Percentiles rank a stretch among this genome's conserved stretches.
phyloP scores from a whole-genome alignment of 2,329 filamentous ascomycete species.

The Dactylellina drechsleri region DNA sequence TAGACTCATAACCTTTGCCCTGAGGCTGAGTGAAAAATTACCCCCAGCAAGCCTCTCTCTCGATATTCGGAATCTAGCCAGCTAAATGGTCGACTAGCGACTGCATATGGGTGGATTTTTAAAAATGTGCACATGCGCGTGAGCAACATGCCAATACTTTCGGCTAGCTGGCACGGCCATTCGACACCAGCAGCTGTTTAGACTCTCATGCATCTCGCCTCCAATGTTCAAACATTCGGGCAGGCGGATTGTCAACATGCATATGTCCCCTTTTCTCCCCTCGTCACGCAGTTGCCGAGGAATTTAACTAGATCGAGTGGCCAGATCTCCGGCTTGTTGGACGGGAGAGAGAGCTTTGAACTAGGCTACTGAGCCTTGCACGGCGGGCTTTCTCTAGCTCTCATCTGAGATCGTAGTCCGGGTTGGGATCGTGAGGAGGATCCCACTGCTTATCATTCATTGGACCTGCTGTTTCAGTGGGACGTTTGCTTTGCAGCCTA shows the following conservation, averaged over 20 bases:
- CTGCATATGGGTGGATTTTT: no score
- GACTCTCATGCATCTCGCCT: conserved; percentile 47
- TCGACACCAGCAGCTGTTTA: conserved; percentile 23
- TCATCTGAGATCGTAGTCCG: neutral
- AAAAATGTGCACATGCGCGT: no score
- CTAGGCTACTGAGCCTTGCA: neutral
- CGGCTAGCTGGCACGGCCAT: conserved; percentile 40
- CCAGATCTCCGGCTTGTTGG: conserved; percentile 48
- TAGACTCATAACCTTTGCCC: no score
- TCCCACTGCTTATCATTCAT: conserved; percentile 9
- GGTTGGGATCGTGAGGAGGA: conserved; percentile 32
- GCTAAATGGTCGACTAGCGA: no score
- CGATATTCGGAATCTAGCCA: no score
- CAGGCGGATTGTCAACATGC: conserved; percentile 46
- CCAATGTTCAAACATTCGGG: conserved; percentile 50
- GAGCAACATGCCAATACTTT: conserved; percentile 26
- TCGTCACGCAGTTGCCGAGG: conserved; percentile 50
- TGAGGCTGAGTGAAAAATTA: no score
- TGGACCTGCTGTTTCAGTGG: conserved; percentile 51
- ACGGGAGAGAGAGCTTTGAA: conserved; percentile 22
- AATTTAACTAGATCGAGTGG: conserved; percentile 40
- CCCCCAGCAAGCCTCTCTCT: no score
- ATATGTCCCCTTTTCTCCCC: conserved; percentile 31
- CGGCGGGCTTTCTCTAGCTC: neutral
- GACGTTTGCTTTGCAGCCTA: conserved; percentile 35